phyloP scores from a whole-genome alignment of 106 monocot genomes.

The Apostasia ramifera region DNA sequence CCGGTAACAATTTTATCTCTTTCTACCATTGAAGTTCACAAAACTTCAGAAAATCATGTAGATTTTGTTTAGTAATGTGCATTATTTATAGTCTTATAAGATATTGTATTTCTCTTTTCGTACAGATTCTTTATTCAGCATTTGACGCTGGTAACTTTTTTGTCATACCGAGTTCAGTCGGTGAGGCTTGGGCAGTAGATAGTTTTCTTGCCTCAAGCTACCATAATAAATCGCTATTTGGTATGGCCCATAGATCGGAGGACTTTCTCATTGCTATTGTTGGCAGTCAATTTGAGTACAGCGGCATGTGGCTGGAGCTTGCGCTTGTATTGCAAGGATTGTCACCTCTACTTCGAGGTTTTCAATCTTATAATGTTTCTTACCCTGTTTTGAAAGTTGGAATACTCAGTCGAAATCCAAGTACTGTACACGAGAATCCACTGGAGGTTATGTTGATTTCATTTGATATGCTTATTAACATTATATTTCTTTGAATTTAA shows the following conservation, averaged over 20 bases:
- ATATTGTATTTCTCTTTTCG: not conserved
- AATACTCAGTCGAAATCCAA: conserved; percentile 46
- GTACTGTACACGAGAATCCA: conserved; percentile 30
- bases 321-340: conserved; percentile 78
- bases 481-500: not conserved
- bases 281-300: conserved; percentile 85
- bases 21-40: not conserved
- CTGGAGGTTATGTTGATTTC: conserved; percentile 49
- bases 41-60: not conserved
- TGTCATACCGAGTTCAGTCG: conserved; percentile 75
- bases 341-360: conserved; percentile 35
- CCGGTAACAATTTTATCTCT: conserved; percentile 48
- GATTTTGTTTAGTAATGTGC: conserved; percentile 8
- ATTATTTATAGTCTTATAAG: not conserved
- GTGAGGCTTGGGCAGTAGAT: conserved; percentile 63
- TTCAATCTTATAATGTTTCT: conserved; percentile 32
- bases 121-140: conserved; percentile 84
- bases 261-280: conserved; percentile 78
- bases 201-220: conserved; percentile 11
- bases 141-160: conserved; percentile 83
- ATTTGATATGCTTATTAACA: not conserved
- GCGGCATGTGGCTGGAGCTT: conserved; percentile 72
- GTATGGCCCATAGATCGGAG: conserved; percentile 37
- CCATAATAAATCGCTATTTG: conserved; percentile 20
- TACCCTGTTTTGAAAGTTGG: conserved; percentile 51